These are phyloP conservation scores for Termitomyces eurrhizus DNA, from an alignment of 768 basidiomycete species.

Conservation along the genomic window DNA sequence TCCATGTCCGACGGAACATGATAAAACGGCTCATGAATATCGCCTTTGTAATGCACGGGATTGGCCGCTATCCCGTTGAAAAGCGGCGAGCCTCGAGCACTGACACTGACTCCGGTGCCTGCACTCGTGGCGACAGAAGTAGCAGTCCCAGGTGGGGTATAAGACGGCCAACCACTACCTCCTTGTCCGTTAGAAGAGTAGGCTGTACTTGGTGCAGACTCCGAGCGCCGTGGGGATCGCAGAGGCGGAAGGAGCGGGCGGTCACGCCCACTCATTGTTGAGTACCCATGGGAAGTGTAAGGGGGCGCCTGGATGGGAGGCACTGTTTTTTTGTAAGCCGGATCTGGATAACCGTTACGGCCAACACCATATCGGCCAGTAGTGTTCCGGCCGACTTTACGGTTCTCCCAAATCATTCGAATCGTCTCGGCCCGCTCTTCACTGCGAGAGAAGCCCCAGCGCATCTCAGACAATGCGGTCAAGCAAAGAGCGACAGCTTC, in stretches of 20 bases:
- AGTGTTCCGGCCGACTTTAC: conserved; percentile 27
- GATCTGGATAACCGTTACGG: conserved; percentile 10
- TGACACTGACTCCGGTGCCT: conserved; percentile 37
- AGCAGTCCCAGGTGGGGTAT: conserved; percentile 59
- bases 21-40: conserved; percentile 38
- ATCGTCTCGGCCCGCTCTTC: conserved; percentile 69
- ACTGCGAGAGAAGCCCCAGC: conserved; percentile 75
- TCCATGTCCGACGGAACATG: conserved; percentile 41
- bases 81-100: conserved; percentile 37
- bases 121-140: conserved; percentile 46
- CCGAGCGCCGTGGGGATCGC: conserved; percentile 35
- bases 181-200: conserved; percentile 46
- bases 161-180: conserved; percentile 51
- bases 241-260: conserved; percentile 49
- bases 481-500: conserved; percentile 58
- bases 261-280: conserved; percentile 22
- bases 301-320: conserved; percentile 13
- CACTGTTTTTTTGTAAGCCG: conserved; percentile 15
- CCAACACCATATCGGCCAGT: conserved; percentile 10
- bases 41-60: conserved; percentile 28
- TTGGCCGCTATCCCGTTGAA: conserved; percentile 31
- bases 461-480: conserved; percentile 73
- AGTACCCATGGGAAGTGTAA: conserved; percentile 19
- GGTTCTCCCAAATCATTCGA: conserved; percentile 46
- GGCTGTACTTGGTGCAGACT: conserved; percentile 51